Evolutionary conservation across 1,139 yeast genomes (phyloP), one percentile per base, ranked within the genome.

Genomic region (Saccharomyces hybrid): DNA sequence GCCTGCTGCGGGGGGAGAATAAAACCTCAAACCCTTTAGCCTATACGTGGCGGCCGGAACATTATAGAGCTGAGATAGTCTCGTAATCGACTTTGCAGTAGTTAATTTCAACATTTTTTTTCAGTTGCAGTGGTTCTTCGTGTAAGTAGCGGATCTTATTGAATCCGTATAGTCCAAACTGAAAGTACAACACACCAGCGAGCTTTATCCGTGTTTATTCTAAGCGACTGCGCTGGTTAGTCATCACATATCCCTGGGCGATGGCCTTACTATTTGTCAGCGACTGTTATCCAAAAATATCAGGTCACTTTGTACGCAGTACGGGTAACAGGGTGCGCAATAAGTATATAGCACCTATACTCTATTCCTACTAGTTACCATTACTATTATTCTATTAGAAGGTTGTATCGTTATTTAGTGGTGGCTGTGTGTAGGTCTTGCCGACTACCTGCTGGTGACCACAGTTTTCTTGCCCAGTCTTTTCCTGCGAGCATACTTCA

Each of bases 401-500:
- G 23, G 23, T 19, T 29, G 19, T 14, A 34, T 34, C 8, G 8
- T 16, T 5, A 19, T 19, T 19, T 19, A 19, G 23, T 19, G 23
- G 23, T 19, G 23, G 23, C 23, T 19, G 23, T 19, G 23, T 19
- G 23, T 19, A 19, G 23, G 23, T 19, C 23, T 19, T 19, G 23
- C 23, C 23, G 23, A 19, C 23, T 19, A 19, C 13, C 42, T 34
- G 44, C 44, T 38, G n/a, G 44, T 38, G 3, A 38, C 44, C 2
- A 38, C 26, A 13, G 25, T 38, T 5, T 38, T 38, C 11, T 38
- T 38, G 25, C 44, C 44, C 44, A 78, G 70, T 50, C 78, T 78
- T 65, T 79, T 83, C 70, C 84, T 83, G 60, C 81, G 79, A 1
- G 95, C 96, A 68, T 76, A 86, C 69, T 90, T 90, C 76, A 89